Evolutionary conservation across 352 stramenopile genomes (phyloP).

Genomic region (Detonula confervacea): DNA sequence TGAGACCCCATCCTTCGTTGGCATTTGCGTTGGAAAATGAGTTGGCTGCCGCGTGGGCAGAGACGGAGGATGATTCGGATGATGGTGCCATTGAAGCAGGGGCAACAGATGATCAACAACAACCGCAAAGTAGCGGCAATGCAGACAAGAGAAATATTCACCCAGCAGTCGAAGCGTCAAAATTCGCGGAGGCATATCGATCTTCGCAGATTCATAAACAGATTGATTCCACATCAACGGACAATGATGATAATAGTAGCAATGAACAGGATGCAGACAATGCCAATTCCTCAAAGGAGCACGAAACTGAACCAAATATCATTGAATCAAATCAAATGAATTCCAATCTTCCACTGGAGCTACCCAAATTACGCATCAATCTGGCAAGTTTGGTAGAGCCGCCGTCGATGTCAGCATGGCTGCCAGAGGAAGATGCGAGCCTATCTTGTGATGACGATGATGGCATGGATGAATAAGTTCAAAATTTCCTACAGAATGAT

Average conservation of each 20-base stretch:
- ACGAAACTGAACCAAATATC: background rate
- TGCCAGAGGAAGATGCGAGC: slow-evolving; percentile 28
- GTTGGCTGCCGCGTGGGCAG: background rate
- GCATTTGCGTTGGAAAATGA: slow-evolving; percentile 28
- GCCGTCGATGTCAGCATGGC: slow-evolving; percentile 41
- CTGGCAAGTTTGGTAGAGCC: slow-evolving; percentile 48
- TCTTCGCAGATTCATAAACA: slow-evolving; percentile 18
- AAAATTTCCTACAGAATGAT: too few relatives aligned
- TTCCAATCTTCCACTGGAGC: slow-evolving; percentile 29
- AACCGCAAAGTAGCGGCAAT: too few relatives aligned
- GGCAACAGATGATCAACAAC: too few relatives aligned
- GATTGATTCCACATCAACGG: background rate
- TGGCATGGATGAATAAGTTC: background rate
- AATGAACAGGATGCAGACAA: background rate
- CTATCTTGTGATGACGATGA: background rate
- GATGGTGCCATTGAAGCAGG: slow-evolving; percentile 3
- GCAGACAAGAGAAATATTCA: slow-evolving; percentile 3
- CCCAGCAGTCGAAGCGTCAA: slow-evolving; percentile 33
- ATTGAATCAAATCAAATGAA: background rate
- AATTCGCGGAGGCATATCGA: slow-evolving; percentile 31
- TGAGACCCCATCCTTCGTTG: slow-evolving; percentile 46
- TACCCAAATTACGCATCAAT: slow-evolving; percentile 43
- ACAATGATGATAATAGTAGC: slow-evolving; percentile 1
- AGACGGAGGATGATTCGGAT: background rate
- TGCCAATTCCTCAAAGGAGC: background rate